phyloP scores from a whole-genome alignment of 2,329 filamentous ascomycete genomes.

The Ceratocystis eucalypticola region DNA sequence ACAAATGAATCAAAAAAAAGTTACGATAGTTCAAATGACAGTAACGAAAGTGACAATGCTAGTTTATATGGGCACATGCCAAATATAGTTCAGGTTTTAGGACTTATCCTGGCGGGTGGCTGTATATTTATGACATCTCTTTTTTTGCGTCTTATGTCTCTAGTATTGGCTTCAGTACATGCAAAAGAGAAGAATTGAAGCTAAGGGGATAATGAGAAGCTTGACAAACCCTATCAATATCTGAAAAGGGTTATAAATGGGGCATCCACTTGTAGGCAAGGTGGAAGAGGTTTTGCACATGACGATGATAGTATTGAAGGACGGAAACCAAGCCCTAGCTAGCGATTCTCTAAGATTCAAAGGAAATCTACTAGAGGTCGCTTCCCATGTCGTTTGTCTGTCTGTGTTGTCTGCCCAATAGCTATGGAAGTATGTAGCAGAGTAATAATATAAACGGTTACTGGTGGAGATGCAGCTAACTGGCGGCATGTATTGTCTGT shows the following conservation, averaged over 20 bases:
- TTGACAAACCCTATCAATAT: background rate
- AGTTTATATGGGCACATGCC: conserved; percentile 14
- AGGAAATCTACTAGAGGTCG: background rate
- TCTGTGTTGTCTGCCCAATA: background rate
- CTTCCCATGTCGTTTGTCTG: background rate
- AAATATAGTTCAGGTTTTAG: conserved; percentile 10
- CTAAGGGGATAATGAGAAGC: background rate
- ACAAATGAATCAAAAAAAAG: conserved; percentile 20
- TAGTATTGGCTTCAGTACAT: background rate
- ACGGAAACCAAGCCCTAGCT: background rate
- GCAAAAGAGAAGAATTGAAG: background rate
- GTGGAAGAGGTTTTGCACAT: background rate
- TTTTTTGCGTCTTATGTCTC: background rate
- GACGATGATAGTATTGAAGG: background rate
- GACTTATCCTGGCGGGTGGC: background rate
- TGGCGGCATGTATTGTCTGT: background rate
- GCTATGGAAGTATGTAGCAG: background rate
- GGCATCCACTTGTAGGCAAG: background rate
- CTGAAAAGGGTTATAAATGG: background rate
- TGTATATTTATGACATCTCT: background rate
- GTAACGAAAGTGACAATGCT: conserved; percentile 16
- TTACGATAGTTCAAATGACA: conserved; percentile 18
- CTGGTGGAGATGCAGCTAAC: conserved; percentile 3
- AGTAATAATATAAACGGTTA: background rate
- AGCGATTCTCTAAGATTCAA: background rate